Conservation (phyloP, 768 basidiomycete genomes). For the Pleurotus ostreatus region DNA sequence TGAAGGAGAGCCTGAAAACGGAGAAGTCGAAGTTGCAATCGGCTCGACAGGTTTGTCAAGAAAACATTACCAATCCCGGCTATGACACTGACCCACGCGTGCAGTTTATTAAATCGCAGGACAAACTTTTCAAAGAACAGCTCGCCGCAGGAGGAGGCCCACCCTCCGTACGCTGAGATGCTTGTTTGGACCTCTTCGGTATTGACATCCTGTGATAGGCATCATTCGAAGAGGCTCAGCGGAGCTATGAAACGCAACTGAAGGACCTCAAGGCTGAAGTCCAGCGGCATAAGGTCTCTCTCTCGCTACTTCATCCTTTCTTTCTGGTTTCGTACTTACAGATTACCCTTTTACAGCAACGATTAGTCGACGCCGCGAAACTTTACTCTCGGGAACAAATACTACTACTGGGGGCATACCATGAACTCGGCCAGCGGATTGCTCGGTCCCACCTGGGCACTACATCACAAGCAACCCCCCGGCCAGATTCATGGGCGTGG, state of each 20-base stretch:
- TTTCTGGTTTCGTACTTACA: no score
- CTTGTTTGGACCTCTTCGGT: neutral
- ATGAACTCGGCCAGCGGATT: slow-evolving; percentile 62
- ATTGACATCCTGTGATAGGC: slow-evolving; percentile 25
- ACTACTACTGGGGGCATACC: slow-evolving; percentile 75
- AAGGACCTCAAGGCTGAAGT: slow-evolving; percentile 64
- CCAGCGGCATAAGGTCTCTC: slow-evolving; percentile 47
- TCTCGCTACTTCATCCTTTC: neutral
- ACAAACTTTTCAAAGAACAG: slow-evolving; percentile 83
- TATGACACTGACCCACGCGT: neutral
- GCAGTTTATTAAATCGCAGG: slow-evolving; percentile 91
- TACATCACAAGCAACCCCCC: slow-evolving; percentile 36
- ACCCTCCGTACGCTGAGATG: slow-evolving; percentile 35
- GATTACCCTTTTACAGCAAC: slow-evolving; percentile 28
- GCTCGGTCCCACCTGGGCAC: slow-evolving; percentile 57
- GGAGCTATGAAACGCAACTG: slow-evolving; percentile 60
- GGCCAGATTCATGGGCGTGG: slow-evolving; percentile 56
- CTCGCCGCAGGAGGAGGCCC: slow-evolving; percentile 52
- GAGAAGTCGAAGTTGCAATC: slow-evolving; percentile 74
- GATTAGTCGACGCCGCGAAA: slow-evolving; percentile 48
- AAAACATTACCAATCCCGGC: neutral
- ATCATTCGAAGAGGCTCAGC: slow-evolving; percentile 71
- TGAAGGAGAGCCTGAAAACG: slow-evolving; percentile 71
- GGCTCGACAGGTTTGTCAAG: slow-evolving; percentile 33
- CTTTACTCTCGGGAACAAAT: slow-evolving; percentile 76